Evolutionary conservation across 495 filamentous ascomycete species (phyloP).

Genomic region (Daldinia concentrica): DNA sequence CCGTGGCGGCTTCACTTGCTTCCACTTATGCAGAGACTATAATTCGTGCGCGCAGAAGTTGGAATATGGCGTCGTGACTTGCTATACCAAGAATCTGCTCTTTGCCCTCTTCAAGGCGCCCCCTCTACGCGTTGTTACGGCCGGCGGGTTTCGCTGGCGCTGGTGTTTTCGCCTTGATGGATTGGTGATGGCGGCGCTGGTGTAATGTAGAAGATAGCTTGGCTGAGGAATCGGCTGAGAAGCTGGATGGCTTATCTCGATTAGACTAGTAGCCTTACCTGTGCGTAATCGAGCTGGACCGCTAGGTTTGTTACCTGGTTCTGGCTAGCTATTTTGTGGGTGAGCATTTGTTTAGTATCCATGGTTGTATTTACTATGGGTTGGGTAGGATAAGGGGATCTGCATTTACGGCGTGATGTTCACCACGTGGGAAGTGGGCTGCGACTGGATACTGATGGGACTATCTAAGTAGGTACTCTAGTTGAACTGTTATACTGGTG

Average conservation of each 20-base stretch:
- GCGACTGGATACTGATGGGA: neutral
- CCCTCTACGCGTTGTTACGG: neutral
- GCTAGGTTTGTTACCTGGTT: neutral
- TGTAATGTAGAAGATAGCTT: neutral
- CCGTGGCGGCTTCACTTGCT: neutral
- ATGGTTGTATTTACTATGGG: neutral
- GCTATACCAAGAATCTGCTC: neutral
- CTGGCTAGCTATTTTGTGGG: neutral
- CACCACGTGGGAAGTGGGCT: slow-evolving; percentile 19
- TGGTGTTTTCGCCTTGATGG: neutral
- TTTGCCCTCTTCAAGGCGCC: neutral
- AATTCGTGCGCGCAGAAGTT: neutral
- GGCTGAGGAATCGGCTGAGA: neutral
- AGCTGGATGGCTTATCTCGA: neutral
- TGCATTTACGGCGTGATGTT: neutral
- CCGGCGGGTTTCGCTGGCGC: neutral
- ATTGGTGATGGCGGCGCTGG: neutral
- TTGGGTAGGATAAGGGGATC: neutral
- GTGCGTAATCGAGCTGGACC: neutral
- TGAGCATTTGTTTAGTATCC: neutral
- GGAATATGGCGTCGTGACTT: neutral
- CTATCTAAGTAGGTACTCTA: neutral
- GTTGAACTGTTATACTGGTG: neutral
- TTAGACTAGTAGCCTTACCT: neutral
- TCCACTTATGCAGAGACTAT: neutral